Conservation (phyloP, 2,329 filamentous ascomycete species). For the Neocatenulostroma microsporum region DNA sequence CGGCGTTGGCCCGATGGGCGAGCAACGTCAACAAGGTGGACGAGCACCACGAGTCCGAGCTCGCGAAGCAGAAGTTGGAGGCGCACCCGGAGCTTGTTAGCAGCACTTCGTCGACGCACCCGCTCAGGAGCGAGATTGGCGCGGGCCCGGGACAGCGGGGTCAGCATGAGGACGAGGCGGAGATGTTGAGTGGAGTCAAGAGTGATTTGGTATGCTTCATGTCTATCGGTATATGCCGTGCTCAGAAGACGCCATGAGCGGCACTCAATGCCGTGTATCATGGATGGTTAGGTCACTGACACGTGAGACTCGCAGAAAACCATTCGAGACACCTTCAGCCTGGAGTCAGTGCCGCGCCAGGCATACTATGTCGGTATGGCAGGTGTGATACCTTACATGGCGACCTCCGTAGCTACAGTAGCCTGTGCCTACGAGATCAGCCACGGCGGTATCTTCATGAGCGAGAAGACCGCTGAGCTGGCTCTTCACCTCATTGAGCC, state of each 20-base stretch:
- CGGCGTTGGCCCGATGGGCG: conserved; percentile 7
- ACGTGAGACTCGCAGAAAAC: conserved; percentile 30
- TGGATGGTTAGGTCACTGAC: no score
- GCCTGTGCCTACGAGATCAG: conserved; percentile 79
- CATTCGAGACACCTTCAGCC: conserved; percentile 43
- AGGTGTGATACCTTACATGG: conserved; percentile 59
- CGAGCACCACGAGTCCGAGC: conserved; percentile 48
- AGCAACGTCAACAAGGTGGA: conserved; percentile 36
- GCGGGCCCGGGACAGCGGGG: conserved; percentile 2
- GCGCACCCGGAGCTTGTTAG: conserved; percentile 55
- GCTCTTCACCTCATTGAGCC: conserved; percentile 72
- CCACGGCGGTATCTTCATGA: conserved; percentile 58
- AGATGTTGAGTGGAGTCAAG: conserved; percentile 42
- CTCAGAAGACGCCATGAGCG: no score
- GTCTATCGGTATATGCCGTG: no score
- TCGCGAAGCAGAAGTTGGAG: conserved; percentile 50
- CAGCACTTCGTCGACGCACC: conserved; percentile 44
- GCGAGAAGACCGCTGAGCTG: conserved; percentile 61
- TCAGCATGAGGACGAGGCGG: conserved; percentile 27
- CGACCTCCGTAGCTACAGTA: conserved; percentile 73
- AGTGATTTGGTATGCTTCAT: conserved; percentile 26
- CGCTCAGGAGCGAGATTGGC: conserved; percentile 34
- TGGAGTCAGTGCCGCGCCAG: conserved; percentile 39
- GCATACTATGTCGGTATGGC: conserved; percentile 45
- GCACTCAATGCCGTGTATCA: no score